Base-by-base conservation (phyloP, 371 early-diverging fungal genomes). In the Lichtheimia ornata region DNA sequence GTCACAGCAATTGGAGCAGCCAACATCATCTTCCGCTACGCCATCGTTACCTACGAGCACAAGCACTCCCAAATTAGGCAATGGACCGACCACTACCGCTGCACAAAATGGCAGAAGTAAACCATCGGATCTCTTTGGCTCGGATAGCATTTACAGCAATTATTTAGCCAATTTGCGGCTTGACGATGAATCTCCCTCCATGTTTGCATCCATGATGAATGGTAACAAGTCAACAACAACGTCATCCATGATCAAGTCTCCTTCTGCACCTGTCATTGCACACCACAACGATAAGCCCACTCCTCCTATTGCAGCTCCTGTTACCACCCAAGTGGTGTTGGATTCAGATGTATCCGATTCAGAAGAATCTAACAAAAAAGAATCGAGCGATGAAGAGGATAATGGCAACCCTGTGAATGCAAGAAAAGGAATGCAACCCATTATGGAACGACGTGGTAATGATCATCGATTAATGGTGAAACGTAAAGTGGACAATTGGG, bases 331-430 rank as follows among this genome's bases (percentile, higher is more conserved):
- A 41, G 56, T 60, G 2, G 77, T 77, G 22, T 56, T 77, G 9
- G 77, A 77, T 56, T 77, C 77, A n/a, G 77, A 77, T 64, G 66
- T 74, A n/a, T 73, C 74, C 3, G 77, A 74, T 43, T 61, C 67
- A 20, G 71, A 72, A 27, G 69, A 70, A 18, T 62, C 63, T 2
- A 72, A 71, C 11, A 43, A 62, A 2, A 57, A 65, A 25, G 63
- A 65, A 40, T 53, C 30, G 11, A 49, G 43, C 3, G 58, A 52
- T 28, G 57, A 49, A 28, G 65, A 65, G 58, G 60, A 56, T n/a
- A 65, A 63, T 15, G 51, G 28, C 15, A 49, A 49, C 12, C 43
- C 4, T 13, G 17, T 20, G 30, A 41, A 30, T n/a, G 44, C 59
- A 43, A 35, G 54, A 35, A 70, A 66, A 50, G 79, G 75, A 5